Percentiles rank a stretch among this genome's conserved stretches.
Evolutionary conservation across 2,329 filamentous ascomycete species (phyloP).

Genomic region (Amesomyces nigricolor): DNA sequence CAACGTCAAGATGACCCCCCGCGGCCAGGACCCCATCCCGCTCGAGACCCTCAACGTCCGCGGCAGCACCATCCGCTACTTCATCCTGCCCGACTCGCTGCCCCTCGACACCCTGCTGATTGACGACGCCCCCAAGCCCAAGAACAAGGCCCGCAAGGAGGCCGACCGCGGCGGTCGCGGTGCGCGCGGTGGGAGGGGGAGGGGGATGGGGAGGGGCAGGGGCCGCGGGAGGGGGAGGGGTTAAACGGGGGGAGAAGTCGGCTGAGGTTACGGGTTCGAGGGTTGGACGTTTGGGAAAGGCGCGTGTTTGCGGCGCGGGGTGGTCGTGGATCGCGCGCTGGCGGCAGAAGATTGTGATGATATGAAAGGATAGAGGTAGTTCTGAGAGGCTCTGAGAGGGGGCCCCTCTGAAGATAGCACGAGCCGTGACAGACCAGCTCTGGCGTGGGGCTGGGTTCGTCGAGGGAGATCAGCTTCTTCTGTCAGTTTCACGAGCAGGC

Average conservation of each 20-base stretch:
- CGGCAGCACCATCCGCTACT: slow-evolving; percentile 77
- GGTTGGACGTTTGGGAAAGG: background rate
- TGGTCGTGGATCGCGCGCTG: too few species aligned
- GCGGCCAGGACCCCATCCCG: slow-evolving; percentile 77
- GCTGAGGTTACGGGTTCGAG: background rate
- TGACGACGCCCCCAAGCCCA: slow-evolving; percentile 94
- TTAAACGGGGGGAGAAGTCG: background rate
- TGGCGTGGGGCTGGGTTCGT: too few species aligned
- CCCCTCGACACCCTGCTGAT: slow-evolving; percentile 92
- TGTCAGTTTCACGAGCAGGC: background rate
- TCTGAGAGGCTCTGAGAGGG: too few species aligned
- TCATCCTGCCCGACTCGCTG: slow-evolving; percentile 87
- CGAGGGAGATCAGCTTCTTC: background rate
- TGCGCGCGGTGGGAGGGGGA: slow-evolving; percentile 40
- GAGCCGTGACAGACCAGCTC: too few species aligned
- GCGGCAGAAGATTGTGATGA: too few species aligned
- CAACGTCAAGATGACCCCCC: slow-evolving; percentile 92
- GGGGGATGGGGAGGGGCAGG: slow-evolving; percentile 31
- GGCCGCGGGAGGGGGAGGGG: slow-evolving; percentile 7
- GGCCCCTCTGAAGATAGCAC: too few species aligned
- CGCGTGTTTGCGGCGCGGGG: background rate
- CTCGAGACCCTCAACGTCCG: slow-evolving; percentile 96
- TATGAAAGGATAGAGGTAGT: too few species aligned
- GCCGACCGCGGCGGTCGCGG: slow-evolving; percentile 53
- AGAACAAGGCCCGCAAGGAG: slow-evolving; percentile 99